phyloP scores from a whole-genome alignment of 1,284 basidiomycete species.

The Apiotrichum mycotoxinovorans region DNA sequence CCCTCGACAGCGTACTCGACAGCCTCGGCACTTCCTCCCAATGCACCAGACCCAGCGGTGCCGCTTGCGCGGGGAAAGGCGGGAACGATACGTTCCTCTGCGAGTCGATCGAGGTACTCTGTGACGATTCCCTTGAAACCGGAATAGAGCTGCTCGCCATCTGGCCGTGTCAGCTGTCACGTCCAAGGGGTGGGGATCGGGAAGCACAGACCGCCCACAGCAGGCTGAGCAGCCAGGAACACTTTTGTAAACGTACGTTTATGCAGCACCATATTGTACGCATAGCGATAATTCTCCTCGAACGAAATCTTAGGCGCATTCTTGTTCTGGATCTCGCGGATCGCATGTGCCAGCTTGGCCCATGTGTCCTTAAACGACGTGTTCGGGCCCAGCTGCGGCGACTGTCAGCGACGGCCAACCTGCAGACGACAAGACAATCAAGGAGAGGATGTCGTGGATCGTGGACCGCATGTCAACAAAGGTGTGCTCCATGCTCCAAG shows the following conservation, averaged over 20 bases:
- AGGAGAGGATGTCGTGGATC: background rate
- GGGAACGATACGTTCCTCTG: slow-evolving; percentile 72
- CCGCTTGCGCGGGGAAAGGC: slow-evolving; percentile 63
- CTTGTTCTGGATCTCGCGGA: slow-evolving; percentile 92
- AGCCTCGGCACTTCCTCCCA: slow-evolving; percentile 41
- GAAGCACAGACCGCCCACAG: background rate
- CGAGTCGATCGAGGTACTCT: slow-evolving; percentile 78
- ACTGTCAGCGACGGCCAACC: slow-evolving; percentile 2
- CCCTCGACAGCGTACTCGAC: slow-evolving; percentile 58
- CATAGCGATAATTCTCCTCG: slow-evolving; percentile 93
- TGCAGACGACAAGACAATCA: no score
- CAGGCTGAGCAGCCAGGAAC: no score
- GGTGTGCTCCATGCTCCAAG: no score
- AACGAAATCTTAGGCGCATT: slow-evolving; percentile 90
- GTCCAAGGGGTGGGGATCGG: no score
- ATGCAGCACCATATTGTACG: slow-evolving; percentile 87
- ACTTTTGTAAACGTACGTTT: slow-evolving; percentile 54
- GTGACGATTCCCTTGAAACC: slow-evolving; percentile 76
- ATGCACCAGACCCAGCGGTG: slow-evolving; percentile 33
- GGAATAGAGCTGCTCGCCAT: slow-evolving; percentile 80
- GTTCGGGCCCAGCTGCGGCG: slow-evolving; percentile 37
- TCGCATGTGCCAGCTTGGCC: slow-evolving; percentile 58
- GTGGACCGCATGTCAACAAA: no score
- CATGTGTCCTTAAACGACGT: slow-evolving; percentile 49
- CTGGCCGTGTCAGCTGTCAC: slow-evolving; percentile 18